Conservation (phyloP, 2,329 filamentous ascomycete species). For the Juglanconis juglandina region DNA sequence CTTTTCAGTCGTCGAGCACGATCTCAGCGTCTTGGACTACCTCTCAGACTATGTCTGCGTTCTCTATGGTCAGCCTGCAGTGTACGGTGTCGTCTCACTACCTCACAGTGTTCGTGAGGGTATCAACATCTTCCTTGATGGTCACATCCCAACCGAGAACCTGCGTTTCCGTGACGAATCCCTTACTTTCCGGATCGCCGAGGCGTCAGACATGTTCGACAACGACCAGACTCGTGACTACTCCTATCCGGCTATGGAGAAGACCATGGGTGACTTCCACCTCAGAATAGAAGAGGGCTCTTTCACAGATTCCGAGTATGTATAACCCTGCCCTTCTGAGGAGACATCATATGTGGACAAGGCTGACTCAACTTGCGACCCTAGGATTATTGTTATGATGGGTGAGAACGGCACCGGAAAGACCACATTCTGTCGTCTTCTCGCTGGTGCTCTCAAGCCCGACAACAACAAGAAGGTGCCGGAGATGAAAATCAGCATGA, state of each 20-base stretch:
- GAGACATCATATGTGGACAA: no score
- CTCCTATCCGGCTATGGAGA: conserved; percentile 84
- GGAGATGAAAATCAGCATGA: conserved; percentile 97
- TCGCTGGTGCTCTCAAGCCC: conserved; percentile 90
- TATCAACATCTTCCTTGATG: conserved; percentile 94
- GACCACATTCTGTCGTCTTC: conserved; percentile 96
- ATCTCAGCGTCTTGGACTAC: conserved; percentile 96
- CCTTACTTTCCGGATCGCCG: conserved; percentile 88
- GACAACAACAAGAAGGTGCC: conserved; percentile 76
- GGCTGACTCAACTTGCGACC: background rate
- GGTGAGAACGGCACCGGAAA: conserved; percentile 99
- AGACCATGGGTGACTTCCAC: conserved; percentile 86
- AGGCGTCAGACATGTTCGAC: conserved; percentile 83
- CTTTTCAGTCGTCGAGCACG: conserved; percentile 81
- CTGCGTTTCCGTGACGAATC: conserved; percentile 97
- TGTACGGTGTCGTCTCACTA: conserved; percentile 96
- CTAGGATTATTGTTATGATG: conserved; percentile 93
- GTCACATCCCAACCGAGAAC: conserved; percentile 97
- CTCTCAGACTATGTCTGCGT: conserved; percentile 98
- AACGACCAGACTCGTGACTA: conserved; percentile 82
- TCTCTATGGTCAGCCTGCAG: conserved; percentile 89
- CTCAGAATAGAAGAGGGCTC: conserved; percentile 76
- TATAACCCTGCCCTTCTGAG: background rate
- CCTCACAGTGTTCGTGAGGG: conserved; percentile 95
- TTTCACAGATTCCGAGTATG: conserved; percentile 85